Evolutionary conservation across 2,329 filamentous ascomycete genomes (phyloP).

Genomic region (Spiromastix sp.): DNA sequence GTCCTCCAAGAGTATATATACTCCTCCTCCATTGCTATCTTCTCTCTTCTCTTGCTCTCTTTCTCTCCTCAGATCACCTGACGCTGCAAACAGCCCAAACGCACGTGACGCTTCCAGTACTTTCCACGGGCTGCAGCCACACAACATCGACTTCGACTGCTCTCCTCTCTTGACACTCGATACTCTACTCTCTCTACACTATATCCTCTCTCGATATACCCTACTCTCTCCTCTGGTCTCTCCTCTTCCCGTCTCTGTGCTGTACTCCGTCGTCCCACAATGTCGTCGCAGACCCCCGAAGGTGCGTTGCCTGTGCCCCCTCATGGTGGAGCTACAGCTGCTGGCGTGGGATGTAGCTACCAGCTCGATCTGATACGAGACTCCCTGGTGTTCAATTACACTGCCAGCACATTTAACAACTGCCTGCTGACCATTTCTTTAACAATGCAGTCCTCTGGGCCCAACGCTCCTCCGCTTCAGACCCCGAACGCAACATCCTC

Average conservation of each 20-base stretch:
- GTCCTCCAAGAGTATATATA: no score
- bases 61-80: no score
- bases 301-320: constrained; percentile 28
- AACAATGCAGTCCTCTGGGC: constrained; percentile 74
- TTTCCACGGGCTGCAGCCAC: constrained; percentile 22
- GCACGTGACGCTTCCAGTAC: constrained; percentile 27
- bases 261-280: constrained; percentile 14
- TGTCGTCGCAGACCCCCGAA: constrained; percentile 34
- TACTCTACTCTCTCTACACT: constrained; percentile 3
- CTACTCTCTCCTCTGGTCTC: constrained; percentile 9
- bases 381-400: no score
- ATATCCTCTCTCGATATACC: neutral
- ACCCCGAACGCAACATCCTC: constrained; percentile 84
- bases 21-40: no score
- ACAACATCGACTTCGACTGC: constrained; percentile 13
- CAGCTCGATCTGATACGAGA: no score
- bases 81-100: no score
- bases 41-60: neutral
- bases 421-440: no score
- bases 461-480: constrained; percentile 76
- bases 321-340: no score
- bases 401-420: no score
- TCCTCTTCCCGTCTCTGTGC: constrained; percentile 14
- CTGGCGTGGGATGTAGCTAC: no score
- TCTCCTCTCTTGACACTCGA: constrained; percentile 8